Percentiles rank a stretch among this genome's conserved stretches.
Conservation (phyloP, 164 flowering plant species). For the Magnolia changhungtana region DNA sequence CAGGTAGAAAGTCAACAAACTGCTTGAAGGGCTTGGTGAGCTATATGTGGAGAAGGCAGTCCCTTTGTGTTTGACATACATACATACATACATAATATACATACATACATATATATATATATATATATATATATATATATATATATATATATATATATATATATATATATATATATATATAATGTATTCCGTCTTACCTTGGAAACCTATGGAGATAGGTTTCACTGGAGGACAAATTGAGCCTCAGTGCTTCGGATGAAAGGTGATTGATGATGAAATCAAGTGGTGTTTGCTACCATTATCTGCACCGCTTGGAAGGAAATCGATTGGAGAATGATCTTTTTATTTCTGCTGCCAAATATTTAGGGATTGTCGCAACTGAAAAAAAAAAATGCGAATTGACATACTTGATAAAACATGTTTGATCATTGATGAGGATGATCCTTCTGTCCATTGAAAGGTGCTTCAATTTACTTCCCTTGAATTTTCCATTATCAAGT, state of each 20-base stretch:
- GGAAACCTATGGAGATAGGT: background rate
- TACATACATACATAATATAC: too few species aligned
- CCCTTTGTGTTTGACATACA: background rate
- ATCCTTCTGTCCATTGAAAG: background rate
- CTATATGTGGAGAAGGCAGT: background rate
- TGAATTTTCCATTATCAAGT: too few species aligned
- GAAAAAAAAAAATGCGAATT: too few species aligned
- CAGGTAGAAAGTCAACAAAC: background rate
- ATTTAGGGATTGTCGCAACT: background rate
- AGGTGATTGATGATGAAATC: background rate
- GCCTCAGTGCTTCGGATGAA: background rate
- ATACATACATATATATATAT: too few species aligned
- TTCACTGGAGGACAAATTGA: too few species aligned
- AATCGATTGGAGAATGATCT: background rate
- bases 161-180: too few species aligned
- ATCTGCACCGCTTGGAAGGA: too few species aligned
- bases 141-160: too few species aligned
- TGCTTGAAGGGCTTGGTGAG: background rate
- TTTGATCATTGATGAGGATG: background rate
- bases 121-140: too few species aligned
- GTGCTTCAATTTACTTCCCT: background rate
- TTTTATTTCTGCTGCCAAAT: background rate
- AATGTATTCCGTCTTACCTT: background rate
- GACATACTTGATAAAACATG: background rate
- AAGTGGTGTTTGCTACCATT: background rate